phyloP scores from a whole-genome alignment of 257 asterid genomes.

The Solanum rostratum region DNA sequence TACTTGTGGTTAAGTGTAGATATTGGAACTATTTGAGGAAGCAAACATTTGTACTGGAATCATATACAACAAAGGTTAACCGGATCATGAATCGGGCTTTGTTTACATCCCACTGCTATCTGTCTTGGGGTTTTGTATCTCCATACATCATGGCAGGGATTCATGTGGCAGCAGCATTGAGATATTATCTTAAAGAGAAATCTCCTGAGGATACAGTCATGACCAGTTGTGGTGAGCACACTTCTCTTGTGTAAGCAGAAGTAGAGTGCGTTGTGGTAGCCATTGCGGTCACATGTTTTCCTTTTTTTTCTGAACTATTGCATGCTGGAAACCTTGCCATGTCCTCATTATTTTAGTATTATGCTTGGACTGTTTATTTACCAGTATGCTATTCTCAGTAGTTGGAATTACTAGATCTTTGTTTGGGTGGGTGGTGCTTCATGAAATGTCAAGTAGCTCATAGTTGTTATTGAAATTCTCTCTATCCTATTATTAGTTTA shows the following conservation, averaged over 20 bases:
- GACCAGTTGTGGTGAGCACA: constrained; percentile 53
- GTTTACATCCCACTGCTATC: constrained; percentile 79
- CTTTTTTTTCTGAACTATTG: background rate
- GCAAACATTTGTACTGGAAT: constrained; percentile 95
- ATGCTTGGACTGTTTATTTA: background rate
- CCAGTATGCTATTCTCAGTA: background rate
- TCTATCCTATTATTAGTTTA: background rate
- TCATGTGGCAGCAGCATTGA: constrained; percentile 67
- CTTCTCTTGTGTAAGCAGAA: background rate
- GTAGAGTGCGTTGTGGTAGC: background rate
- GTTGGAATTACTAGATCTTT: background rate
- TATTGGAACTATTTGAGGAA: constrained; percentile 98
- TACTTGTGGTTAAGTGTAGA: constrained; percentile 28
- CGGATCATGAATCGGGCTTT: constrained; percentile 94
- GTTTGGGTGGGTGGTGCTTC: background rate
- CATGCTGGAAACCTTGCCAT: background rate
- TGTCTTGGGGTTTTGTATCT: constrained; percentile 88
- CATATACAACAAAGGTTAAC: constrained; percentile 73
- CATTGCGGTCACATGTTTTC: background rate
- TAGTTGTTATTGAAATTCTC: background rate
- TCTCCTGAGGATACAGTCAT: constrained; percentile 43
- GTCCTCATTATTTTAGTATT: background rate
- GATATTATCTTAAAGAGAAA: constrained; percentile 41
- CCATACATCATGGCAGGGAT: constrained; percentile 74
- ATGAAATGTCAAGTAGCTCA: background rate